Conservation (phyloP, 768 basidiomycete species). For the Dioszegia hungarica region DNA sequence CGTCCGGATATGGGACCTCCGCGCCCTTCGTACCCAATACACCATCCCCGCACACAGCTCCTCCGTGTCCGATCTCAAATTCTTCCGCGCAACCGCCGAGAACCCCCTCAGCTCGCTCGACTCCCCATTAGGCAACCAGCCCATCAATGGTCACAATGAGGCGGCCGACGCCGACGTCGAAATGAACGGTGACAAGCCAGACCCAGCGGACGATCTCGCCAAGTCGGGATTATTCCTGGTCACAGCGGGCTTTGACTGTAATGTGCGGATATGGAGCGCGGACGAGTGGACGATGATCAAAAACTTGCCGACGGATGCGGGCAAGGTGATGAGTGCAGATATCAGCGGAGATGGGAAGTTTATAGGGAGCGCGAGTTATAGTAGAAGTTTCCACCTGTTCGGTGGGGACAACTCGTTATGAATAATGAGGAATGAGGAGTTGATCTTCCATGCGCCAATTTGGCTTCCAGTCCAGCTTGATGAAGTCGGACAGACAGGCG, state of each 20-base stretch:
- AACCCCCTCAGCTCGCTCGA: constrained; percentile 21
- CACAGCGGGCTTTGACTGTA: constrained; percentile 88
- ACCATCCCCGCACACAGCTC: constrained; percentile 95
- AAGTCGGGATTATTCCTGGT: constrained; percentile 79
- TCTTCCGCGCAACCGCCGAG: constrained; percentile 61
- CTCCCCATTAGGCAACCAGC: constrained; percentile 1
- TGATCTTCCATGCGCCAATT: too few relatives aligned
- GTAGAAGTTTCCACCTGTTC: constrained; percentile 90
- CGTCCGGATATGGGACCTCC: constrained; percentile 97
- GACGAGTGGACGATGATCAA: constrained; percentile 95
- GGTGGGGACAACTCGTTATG: constrained; percentile 58
- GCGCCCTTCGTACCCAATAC: constrained; percentile 83
- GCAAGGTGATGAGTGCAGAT: constrained; percentile 99
- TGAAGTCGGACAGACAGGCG: too few relatives aligned
- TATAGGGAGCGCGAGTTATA: constrained; percentile 85
- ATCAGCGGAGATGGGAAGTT: constrained; percentile 74
- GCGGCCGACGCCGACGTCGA: constrained; percentile 14
- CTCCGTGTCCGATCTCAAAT: constrained; percentile 90
- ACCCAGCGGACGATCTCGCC: constrained; percentile 15
- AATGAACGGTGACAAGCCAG: constrained; percentile 11
- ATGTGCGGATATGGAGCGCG: constrained; percentile 93
- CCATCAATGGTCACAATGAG: background rate
- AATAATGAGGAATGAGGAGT: background rate
- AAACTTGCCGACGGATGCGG: constrained; percentile 77
- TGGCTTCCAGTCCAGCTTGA: too few relatives aligned